phyloP scores from a whole-genome alignment of 345 rosid genomes.

The Pistacia atlantica region DNA sequence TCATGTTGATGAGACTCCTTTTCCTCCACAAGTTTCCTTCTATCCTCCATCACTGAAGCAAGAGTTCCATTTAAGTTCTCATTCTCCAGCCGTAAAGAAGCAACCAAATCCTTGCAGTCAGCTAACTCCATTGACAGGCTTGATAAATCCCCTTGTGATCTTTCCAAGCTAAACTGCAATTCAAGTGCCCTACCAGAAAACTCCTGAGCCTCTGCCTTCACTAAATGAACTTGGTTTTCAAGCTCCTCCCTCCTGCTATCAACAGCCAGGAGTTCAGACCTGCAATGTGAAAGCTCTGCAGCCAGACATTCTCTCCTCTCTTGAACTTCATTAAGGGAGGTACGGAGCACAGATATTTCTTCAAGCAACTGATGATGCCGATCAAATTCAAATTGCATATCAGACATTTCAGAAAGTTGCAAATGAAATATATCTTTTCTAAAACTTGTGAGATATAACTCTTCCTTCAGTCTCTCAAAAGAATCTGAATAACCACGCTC shows the following conservation, averaged over 20 bases:
- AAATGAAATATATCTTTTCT: slow-evolving; percentile 53
- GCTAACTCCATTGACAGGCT: slow-evolving; percentile 48
- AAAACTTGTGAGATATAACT: slow-evolving; percentile 52
- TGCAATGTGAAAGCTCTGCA: slow-evolving; percentile 59
- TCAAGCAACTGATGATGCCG: slow-evolving; percentile 37
- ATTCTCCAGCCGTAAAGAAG: slow-evolving; percentile 53
- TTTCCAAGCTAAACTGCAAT: slow-evolving; percentile 62
- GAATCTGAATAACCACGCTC: slow-evolving; percentile 24
- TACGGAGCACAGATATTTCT: slow-evolving; percentile 49
- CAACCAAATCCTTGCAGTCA: slow-evolving; percentile 43
- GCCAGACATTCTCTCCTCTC: slow-evolving; percentile 46
- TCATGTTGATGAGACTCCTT: slow-evolving; percentile 36
- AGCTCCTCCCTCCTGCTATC: slow-evolving; percentile 48
- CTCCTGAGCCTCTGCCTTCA: slow-evolving; percentile 54
- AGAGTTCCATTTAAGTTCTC: slow-evolving; percentile 46
- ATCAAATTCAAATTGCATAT: slow-evolving; percentile 47
- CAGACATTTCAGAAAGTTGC: slow-evolving; percentile 66
- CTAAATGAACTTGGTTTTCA: slow-evolving; percentile 43
- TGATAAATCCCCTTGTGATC: slow-evolving; percentile 43
- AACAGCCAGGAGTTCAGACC: slow-evolving; percentile 54
- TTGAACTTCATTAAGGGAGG: slow-evolving; percentile 39
- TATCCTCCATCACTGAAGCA: slow-evolving; percentile 54
- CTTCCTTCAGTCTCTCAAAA: slow-evolving; percentile 60
- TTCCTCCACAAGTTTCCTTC: slow-evolving; percentile 46
- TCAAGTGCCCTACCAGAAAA: slow-evolving; percentile 49